Evolutionary conservation across 1,139 yeast species (phyloP), one percentile per base, ranked within the genome.

Genomic region (Yamadazyma friedrichii): DNA sequence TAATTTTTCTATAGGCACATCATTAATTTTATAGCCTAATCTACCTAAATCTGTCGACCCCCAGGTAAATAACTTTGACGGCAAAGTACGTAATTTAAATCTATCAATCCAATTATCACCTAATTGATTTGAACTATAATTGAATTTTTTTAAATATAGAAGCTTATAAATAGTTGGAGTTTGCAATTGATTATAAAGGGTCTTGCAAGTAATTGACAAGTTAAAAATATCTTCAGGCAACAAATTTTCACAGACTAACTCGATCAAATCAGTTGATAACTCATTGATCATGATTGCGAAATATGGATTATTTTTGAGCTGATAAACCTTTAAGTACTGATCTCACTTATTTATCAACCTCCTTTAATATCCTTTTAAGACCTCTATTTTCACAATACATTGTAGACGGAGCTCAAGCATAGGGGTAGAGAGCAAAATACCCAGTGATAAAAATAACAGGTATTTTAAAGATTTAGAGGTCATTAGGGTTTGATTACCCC

Each of bases 1-100:
- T 11, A 65, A 49, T 47, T 67, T 58, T n/a, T 56, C 58, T 9
- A 43, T 46, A 4, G 70, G 64, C 6, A 67, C 50, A 15, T 58
- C 59, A 17, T 58, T 52, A 0, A 65, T 48, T 6, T 65, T 52
- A 47, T 73, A 76, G 0, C 93, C 94, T 37, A 85, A 62, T 33
- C 93, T 59, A 2, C 83, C 84, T 37, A 68, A 65, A 25, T 61
- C 61, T 6, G 74, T 54, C 12, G 74, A 61, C 1, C 89, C 88
- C 94, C 94, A 84, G 0, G 88, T 79, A 48, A 67, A 76, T 3
- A 85, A 51, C 34, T 65, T 57, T 2, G 67, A 55, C 27, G 53
- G 52, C 1, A 70, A 55, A 11, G 59, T 53, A 35, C 88, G 61
- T 35, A 68, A 46, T 12, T 66, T 53, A 55, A 75, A 82, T 39